These are phyloP conservation scores for Rhododendron ferrugineum DNA, from an alignment of 148 eudicot species.

Conservation along the genomic window DNA sequence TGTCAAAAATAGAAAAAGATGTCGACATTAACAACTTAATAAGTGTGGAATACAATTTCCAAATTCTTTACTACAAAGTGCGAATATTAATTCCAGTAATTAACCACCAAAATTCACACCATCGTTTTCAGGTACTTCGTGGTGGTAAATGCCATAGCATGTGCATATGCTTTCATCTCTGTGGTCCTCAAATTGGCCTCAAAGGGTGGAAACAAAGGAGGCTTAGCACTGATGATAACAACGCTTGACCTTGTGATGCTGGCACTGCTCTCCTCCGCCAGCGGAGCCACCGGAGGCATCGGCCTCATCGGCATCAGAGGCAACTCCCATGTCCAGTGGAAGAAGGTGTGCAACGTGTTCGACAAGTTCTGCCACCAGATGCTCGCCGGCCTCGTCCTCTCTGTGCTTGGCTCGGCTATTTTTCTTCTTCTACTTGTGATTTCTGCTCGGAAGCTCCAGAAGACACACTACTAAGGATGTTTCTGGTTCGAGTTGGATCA, in stretches of 20 bases:
- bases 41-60: not conserved
- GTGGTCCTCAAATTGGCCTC: conserved; percentile 25
- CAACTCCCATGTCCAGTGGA: conserved; percentile 64
- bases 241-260: conserved; percentile 49
- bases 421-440: conserved; percentile 36
- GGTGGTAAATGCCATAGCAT: conserved; percentile 50
- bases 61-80: not conserved
- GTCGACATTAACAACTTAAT: not conserved
- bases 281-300: conserved; percentile 46
- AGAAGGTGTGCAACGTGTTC: conserved; percentile 57
- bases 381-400: conserved; percentile 31
- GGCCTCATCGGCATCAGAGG: conserved; percentile 57
- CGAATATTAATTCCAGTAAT: not conserved
- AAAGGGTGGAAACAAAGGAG: conserved; percentile 15
- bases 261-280: conserved; percentile 48
- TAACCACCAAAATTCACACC: not conserved
- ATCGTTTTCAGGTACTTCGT: conserved; percentile 40
- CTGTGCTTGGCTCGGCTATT: conserved; percentile 23
- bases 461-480: conserved; percentile 10
- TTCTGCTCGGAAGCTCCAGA: conserved; percentile 32
- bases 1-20: too few relatives aligned
- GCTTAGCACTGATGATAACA: conserved; percentile 10
- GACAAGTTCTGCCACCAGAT: conserved; percentile 42
- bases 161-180: conserved; percentile 31
- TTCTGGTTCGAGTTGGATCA: not conserved